phyloP scores from a whole-genome alignment of 1,284 basidiomycete species.

The Melampsora medusae region DNA sequence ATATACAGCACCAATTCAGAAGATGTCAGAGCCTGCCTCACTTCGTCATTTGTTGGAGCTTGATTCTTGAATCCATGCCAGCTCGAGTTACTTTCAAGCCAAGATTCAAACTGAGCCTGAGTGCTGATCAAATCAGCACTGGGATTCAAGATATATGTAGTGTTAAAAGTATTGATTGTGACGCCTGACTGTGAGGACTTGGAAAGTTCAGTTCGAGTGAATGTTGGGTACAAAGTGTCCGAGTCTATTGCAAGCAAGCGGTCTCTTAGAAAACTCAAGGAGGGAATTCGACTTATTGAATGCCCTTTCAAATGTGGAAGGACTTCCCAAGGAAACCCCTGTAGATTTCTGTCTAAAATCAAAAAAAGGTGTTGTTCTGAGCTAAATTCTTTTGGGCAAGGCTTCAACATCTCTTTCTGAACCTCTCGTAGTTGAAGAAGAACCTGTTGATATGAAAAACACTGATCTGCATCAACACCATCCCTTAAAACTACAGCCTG shows the following conservation, averaged over 20 bases:
- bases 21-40: conserved; percentile 67
- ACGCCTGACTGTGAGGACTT: conserved; percentile 43
- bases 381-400: conserved; percentile 16
- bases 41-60: conserved; percentile 74
- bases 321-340: conserved; percentile 92
- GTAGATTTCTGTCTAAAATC: conserved; percentile 84
- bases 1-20: conserved; percentile 82
- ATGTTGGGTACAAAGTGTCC: background rate
- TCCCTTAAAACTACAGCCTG: conserved; percentile 83
- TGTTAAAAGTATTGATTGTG: conserved; percentile 65
- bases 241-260: conserved; percentile 54
- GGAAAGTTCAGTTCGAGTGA: too few relatives aligned
- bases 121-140: conserved; percentile 83
- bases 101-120: conserved; percentile 74
- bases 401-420: conserved; percentile 51
- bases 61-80: conserved; percentile 81
- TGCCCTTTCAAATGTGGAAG: conserved; percentile 78
- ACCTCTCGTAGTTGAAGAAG: conserved; percentile 66
- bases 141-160: conserved; percentile 86
- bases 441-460: conserved; percentile 47
- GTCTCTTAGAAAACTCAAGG: conserved; percentile 80
- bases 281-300: conserved; percentile 86
- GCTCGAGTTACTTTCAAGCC: conserved; percentile 63
- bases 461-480: conserved; percentile 86
- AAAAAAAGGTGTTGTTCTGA: conserved; percentile 71